Base-by-base conservation (phyloP, 176 grass and related monocot genomes). In the Elymus sibiricus region DNA sequence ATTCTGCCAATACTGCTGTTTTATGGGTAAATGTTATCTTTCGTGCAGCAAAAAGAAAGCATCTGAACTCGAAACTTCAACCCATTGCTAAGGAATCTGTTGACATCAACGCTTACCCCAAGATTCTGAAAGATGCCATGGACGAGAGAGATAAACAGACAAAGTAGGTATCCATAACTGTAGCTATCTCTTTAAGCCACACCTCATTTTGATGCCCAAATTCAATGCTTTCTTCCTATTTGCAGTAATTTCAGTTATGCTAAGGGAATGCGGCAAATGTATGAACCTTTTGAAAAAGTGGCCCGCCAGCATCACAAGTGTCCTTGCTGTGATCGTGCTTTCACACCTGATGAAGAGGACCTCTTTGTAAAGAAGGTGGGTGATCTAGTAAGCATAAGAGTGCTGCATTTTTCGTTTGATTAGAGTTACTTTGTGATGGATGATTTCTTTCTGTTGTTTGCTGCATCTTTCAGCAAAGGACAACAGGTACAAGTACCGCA, bases 291-390 rank as follows among this genome's bases (percentile, higher is more conserved):
- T 84, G 93, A 98, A 82, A 84, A 84, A 82, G 78, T 95, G 72
- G 95, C 93, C 76, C 91, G 95, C 80, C 68, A 94, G 62, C 80
- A 85, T 72, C 95, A 98, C 86, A 89, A 87, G 55, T 98, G 95
- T 47, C 95, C 95, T 40, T 98, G 93, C 34, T 98, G 95, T 87
- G 93, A 98, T 59, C 90, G 95, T 14, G 87, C 86, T 87, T 98
- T 98, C 86, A 93, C 93, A 38, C 91, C 91, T 77, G 86, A 95
- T 42, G 95, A 98, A 88, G 95, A 95, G 85, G 95, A 98, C 85
- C 67, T 92, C 29, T 98, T 95, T 34, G 83, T 98, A 49, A 84
- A 89, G 60, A 98, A 98, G 86, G 95, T 98, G 79, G 39, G 83
- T 76, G 34, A 42, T 44, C 43, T 76, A 70, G 71, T 81, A 70